Evolutionary conservation across 1,284 basidiomycete genomes (phyloP).

Genomic region (Xerocomus minutiporus): DNA sequence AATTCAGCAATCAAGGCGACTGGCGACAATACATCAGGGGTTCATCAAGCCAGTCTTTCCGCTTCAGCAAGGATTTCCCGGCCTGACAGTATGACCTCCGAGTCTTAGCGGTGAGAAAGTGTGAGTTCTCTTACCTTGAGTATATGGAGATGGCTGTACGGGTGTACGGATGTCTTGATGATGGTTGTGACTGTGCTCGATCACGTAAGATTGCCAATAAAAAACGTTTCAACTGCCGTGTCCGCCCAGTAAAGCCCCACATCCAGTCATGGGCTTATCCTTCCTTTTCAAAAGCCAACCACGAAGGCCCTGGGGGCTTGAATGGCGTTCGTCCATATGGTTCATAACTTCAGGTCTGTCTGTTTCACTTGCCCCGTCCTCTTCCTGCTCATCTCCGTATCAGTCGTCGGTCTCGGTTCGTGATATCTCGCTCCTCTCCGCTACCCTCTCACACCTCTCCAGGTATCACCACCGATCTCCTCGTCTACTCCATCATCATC

Average conservation of each 20-base stretch:
- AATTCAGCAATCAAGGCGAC: too few relatives aligned
- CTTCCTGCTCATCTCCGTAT: slow-evolving; percentile 5
- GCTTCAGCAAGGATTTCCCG: too few relatives aligned
- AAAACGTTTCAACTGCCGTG: not conserved
- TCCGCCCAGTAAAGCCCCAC: not conserved
- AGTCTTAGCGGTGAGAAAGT: too few relatives aligned
- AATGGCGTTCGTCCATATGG: slow-evolving; percentile 53
- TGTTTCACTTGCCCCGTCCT: not conserved
- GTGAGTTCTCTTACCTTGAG: too few relatives aligned
- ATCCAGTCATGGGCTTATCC: slow-evolving; percentile 13
- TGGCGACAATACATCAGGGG: too few relatives aligned
- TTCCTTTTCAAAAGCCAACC: not conserved
- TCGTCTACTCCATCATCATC: slow-evolving; percentile 67
- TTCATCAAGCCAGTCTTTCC: too few relatives aligned
- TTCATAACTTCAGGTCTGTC: slow-evolving; percentile 43
- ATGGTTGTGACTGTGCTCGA: not conserved
- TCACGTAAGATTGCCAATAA: not conserved
- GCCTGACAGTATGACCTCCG: too few relatives aligned
- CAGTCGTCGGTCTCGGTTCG: slow-evolving; percentile 38
- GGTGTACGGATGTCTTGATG: too few relatives aligned
- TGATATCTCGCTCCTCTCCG: not conserved
- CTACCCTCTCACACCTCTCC: slow-evolving; percentile 2
- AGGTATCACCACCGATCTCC: slow-evolving; percentile 62
- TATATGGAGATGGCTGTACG: too few relatives aligned
- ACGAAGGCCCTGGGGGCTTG: slow-evolving; percentile 36